phyloP scores from a whole-genome alignment of 2,329 filamentous ascomycete species.

The Monosporascus sp. region DNA sequence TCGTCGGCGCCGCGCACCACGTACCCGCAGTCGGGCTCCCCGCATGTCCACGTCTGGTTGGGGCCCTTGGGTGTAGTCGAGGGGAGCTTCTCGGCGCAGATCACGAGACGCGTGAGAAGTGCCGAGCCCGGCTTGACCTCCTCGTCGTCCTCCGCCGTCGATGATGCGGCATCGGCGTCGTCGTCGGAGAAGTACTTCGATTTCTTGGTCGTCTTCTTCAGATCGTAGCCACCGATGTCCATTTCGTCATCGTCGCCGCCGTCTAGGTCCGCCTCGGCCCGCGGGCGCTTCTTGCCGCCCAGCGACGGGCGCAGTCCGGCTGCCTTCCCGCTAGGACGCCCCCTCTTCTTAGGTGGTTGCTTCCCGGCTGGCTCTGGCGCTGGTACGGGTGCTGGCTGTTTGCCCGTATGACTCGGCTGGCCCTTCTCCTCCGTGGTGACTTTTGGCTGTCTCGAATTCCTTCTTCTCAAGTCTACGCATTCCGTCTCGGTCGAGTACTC shows the following conservation, averaged over 20 bases:
- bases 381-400: slow-evolving; percentile 5
- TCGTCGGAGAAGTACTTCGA: slow-evolving; percentile 17
- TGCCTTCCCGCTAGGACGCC: slow-evolving; percentile 37
- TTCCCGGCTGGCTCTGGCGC: slow-evolving; percentile 15
- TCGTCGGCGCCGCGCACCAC: slow-evolving; percentile 58
- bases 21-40: slow-evolving; percentile 57
- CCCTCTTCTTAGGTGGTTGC: slow-evolving; percentile 17
- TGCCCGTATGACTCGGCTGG: slow-evolving; percentile 2
- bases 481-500: slow-evolving; percentile 20
- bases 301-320: slow-evolving; percentile 38
- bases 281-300: slow-evolving; percentile 39
- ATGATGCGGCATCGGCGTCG: slow-evolving; percentile 10
- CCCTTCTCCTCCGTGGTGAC: slow-evolving; percentile 11
- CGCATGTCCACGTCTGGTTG: slow-evolving; percentile 61
- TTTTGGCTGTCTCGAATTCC: slow-evolving; percentile 9
- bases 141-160: slow-evolving; percentile 25
- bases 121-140: slow-evolving; percentile 2
- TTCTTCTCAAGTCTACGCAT: slow-evolving; percentile 17
- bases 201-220: slow-evolving; percentile 21
- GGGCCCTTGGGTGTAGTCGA: slow-evolving; percentile 47
- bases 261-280: slow-evolving; percentile 23
- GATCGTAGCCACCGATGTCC: slow-evolving; percentile 26
- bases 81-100: slow-evolving; percentile 45
- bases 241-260: slow-evolving; percentile 34
- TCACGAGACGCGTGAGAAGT: slow-evolving; percentile 29